Percentiles rank a stretch among this genome's conserved stretches.
These are phyloP conservation scores for Deuterostichococcus epilithicus DNA, from an alignment of 139 green algal genomes.

Conservation along the genomic window DNA sequence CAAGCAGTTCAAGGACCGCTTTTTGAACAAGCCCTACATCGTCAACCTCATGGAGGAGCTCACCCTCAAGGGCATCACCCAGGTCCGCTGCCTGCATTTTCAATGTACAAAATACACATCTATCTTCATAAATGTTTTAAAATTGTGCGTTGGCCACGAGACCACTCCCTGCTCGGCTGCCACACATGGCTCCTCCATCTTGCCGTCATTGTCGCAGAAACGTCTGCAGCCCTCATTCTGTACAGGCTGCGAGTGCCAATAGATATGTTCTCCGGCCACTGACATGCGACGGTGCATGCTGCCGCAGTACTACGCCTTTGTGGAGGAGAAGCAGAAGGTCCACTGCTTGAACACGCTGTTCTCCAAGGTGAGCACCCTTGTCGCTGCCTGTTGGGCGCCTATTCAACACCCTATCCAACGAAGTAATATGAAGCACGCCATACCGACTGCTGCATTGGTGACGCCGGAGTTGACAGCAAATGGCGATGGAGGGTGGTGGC, in stretches of 20 bases:
- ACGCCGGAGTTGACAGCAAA: too few species aligned
- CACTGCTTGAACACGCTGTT: constrained; percentile 94
- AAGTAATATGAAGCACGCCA: too few species aligned
- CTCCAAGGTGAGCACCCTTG: constrained; percentile 63
- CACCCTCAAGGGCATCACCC: constrained; percentile 93
- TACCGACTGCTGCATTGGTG: too few species aligned
- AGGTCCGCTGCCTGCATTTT: constrained; percentile 41
- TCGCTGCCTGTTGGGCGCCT: background rate
- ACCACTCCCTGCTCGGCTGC: too few species aligned
- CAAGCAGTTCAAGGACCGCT: constrained; percentile 97
- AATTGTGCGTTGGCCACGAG: too few species aligned
- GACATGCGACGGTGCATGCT: too few species aligned
- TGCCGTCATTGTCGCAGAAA: too few species aligned
- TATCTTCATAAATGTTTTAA: too few species aligned
- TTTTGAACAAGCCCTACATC: constrained; percentile 95
- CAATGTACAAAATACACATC: background rate
- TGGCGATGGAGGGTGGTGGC: background rate
- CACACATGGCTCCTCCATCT: too few species aligned
- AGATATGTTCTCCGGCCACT: too few species aligned
- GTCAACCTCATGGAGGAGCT: constrained; percentile 99
- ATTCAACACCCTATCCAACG: background rate
- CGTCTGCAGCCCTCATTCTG: too few species aligned
- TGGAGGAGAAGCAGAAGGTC: constrained; percentile 98
- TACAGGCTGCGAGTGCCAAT: too few species aligned
- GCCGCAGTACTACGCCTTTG: constrained; percentile 98